A percentile compares a stretch with the other conserved stretches of the same genome.
These are phyloP conservation scores for Artemisia tridentata DNA, from an alignment of 129 eudicot species.

Conservation along the genomic window DNA sequence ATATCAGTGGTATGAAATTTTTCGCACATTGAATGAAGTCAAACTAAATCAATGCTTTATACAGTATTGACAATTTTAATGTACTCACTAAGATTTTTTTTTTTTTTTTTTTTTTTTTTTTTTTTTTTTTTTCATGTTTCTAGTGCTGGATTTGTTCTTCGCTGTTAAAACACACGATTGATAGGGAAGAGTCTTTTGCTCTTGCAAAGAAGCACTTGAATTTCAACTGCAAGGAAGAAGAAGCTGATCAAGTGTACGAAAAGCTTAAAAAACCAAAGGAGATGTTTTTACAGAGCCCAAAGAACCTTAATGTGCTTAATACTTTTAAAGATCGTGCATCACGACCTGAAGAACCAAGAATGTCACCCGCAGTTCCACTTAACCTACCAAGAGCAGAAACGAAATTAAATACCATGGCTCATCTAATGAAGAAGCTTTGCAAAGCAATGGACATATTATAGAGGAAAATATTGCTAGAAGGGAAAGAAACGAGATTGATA, in stretches of 20 bases:
- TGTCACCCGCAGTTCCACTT: too few relatives aligned
- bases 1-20: too few relatives aligned
- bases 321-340: not conserved
- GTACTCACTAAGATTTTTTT: not conserved
- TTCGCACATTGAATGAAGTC: not conserved
- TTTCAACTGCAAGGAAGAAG: conserved; percentile 52
- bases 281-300: conserved; percentile 33
- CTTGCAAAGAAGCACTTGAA: conserved; percentile 18
- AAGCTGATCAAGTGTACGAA: conserved; percentile 39
- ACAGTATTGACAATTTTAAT: not conserved
- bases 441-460: not conserved
- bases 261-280: conserved; percentile 42
- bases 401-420: not conserved
- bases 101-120: not conserved
- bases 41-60: not conserved
- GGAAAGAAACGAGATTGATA: conserved; percentile 11
- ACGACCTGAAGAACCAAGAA: too few relatives aligned
- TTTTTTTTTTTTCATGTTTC: not conserved
- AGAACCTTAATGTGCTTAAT: not conserved
- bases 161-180: conserved; percentile 41
- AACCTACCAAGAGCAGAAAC: too few relatives aligned
- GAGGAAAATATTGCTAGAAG: not conserved
- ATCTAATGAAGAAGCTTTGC: conserved; percentile 15
- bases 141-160: conserved; percentile 57
- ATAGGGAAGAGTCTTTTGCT: conserved; percentile 49